phyloP scores from a whole-genome alignment of 2,329 filamentous ascomycete genomes.

The Monilinia laxa region DNA sequence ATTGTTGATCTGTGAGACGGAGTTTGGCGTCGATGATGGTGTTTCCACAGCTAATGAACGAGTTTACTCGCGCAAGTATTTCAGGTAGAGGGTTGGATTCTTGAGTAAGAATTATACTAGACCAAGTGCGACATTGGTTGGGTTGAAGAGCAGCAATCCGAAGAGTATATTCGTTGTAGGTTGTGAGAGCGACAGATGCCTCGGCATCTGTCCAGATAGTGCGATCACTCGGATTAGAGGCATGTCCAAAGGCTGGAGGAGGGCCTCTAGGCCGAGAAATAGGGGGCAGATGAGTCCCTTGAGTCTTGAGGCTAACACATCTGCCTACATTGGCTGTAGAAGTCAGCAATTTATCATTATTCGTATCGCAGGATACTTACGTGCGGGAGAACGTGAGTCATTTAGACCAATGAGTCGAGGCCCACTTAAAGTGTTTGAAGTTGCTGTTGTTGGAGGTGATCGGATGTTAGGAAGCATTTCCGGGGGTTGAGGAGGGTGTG shows the following conservation, averaged over 20 bases:
- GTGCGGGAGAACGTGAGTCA: background rate
- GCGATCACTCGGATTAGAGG: conserved; percentile 16
- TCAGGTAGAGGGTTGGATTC: conserved; percentile 21
- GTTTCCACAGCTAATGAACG: conserved; percentile 22
- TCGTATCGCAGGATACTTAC: background rate
- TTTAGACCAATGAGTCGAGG: background rate
- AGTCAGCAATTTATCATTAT: background rate
- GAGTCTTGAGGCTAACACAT: background rate
- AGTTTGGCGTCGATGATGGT: conserved; percentile 30
- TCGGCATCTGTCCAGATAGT: conserved; percentile 26
- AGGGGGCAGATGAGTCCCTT: background rate
- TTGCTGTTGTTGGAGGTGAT: background rate
- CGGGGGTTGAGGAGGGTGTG: background rate
- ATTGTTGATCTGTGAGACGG: conserved; percentile 31
- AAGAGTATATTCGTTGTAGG: conserved; percentile 32
- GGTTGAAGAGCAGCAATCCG: conserved; percentile 21
- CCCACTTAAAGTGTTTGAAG: background rate
- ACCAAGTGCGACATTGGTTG: conserved; percentile 23
- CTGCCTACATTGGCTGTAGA: background rate
- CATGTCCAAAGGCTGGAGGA: background rate
- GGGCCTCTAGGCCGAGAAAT: background rate
- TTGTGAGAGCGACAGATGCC: conserved; percentile 27
- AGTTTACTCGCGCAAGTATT: conserved; percentile 23
- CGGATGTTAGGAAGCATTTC: background rate
- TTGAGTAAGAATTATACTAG: conserved; percentile 25